Evolutionary conservation across 192 early-diverging fungal genomes (phyloP).

Genomic region (Coemansia sp.): DNA sequence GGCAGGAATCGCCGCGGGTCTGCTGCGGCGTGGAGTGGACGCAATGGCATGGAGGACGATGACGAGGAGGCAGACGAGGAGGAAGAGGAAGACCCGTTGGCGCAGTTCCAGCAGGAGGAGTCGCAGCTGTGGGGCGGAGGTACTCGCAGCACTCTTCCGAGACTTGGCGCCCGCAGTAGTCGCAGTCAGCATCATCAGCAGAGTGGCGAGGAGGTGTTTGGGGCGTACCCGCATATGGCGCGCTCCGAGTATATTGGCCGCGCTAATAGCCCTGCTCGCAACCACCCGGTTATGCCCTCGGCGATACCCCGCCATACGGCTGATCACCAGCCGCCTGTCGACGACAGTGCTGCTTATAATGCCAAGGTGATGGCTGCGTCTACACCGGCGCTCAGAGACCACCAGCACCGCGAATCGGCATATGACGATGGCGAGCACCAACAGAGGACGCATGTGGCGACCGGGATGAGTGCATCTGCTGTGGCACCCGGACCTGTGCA

Average conservation of each 20-base stretch:
- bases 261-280: neutral
- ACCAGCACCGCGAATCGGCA: neutral
- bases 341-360: neutral
- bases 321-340: neutral
- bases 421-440: neutral
- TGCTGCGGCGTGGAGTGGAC: conserved; percentile 2
- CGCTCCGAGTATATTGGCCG: conserved; percentile 49
- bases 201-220: neutral
- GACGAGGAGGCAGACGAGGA: neutral
- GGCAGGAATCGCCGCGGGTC: conserved; percentile 13
- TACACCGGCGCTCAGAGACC: conserved; percentile 30
- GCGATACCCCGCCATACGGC: neutral
- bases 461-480: neutral
- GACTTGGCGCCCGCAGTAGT: conserved; percentile 32
- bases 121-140: conserved; percentile 53
- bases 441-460: neutral
- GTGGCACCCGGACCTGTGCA: neutral
- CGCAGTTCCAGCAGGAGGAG: conserved; percentile 55
- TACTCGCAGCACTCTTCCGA: conserved; percentile 43
- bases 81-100: conserved; percentile 43
- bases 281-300: neutral
- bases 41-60: conserved; percentile 8
- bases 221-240: conserved; percentile 22
- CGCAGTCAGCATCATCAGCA: conserved; percentile 2
- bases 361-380: conserved; percentile 37